These are phyloP conservation scores for Mrakia gelida DNA, from an alignment of 768 basidiomycete genomes.

Conservation along the genomic window DNA sequence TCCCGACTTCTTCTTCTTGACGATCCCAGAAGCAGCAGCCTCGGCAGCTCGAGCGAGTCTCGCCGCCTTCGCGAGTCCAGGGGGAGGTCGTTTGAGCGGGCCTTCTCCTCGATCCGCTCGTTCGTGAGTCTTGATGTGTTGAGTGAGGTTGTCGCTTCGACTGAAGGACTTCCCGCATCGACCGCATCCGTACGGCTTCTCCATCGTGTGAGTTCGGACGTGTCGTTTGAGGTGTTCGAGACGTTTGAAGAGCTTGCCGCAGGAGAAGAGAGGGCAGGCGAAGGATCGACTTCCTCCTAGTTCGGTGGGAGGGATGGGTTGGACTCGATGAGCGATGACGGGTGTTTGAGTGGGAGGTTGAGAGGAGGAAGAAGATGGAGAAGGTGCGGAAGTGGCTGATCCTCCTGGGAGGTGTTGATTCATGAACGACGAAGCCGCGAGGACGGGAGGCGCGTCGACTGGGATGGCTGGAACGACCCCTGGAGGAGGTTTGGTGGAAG, in stretches of 20 bases:
- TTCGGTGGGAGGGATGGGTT: slow-evolving; percentile 32
- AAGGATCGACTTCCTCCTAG: slow-evolving; percentile 49
- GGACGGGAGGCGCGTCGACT: slow-evolving; percentile 11
- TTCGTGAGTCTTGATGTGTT: slow-evolving; percentile 78
- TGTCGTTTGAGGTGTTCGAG: slow-evolving; percentile 88
- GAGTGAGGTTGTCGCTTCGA: slow-evolving; percentile 79
- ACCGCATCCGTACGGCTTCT: slow-evolving; percentile 72
- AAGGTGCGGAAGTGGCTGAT: neutral
- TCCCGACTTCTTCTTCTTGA: slow-evolving; percentile 8
- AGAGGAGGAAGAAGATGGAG: neutral
- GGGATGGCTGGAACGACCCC: slow-evolving; percentile 3
- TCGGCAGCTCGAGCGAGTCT: slow-evolving; percentile 6
- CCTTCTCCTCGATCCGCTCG: slow-evolving; percentile 40
- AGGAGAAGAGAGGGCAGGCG: slow-evolving; percentile 77
- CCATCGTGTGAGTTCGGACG: slow-evolving; percentile 82
- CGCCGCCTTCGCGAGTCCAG: neutral
- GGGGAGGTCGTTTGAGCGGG: slow-evolving; percentile 5
- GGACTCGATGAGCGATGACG: slow-evolving; percentile 34
- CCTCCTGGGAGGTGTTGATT: neutral
- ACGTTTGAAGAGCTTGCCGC: slow-evolving; percentile 80
- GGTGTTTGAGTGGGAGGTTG: neutral
- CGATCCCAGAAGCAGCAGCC: slow-evolving; percentile 7
- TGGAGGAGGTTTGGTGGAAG: slow-evolving; percentile 10
- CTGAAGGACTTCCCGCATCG: slow-evolving; percentile 77
- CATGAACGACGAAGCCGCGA: neutral